Base-by-base conservation (phyloP, 768 basidiomycete species). In the Tylopilus sp. region DNA sequence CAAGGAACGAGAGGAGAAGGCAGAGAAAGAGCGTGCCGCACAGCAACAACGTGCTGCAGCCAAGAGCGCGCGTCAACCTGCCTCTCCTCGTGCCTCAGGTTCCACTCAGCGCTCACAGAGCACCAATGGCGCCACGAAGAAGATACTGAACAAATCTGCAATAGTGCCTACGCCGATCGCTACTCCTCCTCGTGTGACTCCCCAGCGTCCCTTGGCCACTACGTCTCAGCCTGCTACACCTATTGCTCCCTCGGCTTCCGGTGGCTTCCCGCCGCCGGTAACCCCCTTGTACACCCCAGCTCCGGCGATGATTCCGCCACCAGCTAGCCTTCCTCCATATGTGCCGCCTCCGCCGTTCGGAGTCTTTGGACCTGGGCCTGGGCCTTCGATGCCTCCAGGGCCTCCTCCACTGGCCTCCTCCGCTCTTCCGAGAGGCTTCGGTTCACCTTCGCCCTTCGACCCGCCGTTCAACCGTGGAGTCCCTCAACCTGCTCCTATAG, bases 1-100 rank as follows among this genome's bases (percentile, higher is more conserved):
- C 47, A 84, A 79, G 58, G 86, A 86, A 67, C 80, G 82, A 52
- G 78, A 77, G 44, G 84, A 82, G 46, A 80, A 80, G 50, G 75
- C 74, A 47, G 71, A 74, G 43, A 77, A 76, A 54, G 75, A 75
- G 39, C 77, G 76, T 47, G 60, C 65, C 44, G 65, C 62, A 40
- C 77, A 77, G 57, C 76, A 76, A 57, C 80, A 83, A 55, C 80
- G 77, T 55, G 75, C 78, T 11, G 70, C 73, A 44, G 68, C 73
- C 45, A 79, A 73, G 60, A 72, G 67, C 36, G 56, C 73, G 44
- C 79, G 83, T 47, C 63, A 75, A 46, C 80, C 79, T 31, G 71
- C 78, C 8, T 79, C 80, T 52, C 80, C 75, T 57, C 80, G 74
- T 33, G 67, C 76, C 10, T 74, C 78, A n/a, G 72, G 74, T 22